phyloP scores from a whole-genome alignment of 352 stramenopile genomes.

The Globisporangium alternatum region DNA sequence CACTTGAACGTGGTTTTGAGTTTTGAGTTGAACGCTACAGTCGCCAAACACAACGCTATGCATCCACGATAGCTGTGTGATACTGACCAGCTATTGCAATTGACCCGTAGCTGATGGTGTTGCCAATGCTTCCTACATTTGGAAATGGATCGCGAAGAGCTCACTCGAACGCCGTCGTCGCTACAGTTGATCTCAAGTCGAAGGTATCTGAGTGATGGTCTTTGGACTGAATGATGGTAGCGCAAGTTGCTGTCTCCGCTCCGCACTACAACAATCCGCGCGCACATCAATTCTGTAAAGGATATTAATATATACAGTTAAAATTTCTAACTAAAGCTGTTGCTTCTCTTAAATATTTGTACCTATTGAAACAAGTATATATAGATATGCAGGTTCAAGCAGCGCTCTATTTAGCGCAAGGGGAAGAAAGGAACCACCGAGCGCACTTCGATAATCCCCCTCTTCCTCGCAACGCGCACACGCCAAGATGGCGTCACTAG shows the following conservation, averaged over 20 bases:
- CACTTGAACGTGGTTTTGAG: conserved; percentile 1
- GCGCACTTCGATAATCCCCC: conserved; percentile 7
- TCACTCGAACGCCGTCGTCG: background rate
- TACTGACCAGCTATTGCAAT: no score
- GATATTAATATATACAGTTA: conserved; percentile 1
- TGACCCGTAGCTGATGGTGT: no score
- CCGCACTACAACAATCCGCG: conserved; percentile 4
- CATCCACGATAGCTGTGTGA: no score
- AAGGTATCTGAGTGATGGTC: conserved; percentile 14
- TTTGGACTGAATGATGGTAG: conserved; percentile 18
- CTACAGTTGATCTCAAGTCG: background rate
- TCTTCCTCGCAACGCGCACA: background rate
- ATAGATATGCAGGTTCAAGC: background rate
- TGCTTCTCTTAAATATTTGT: background rate
- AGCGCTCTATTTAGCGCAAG: conserved; percentile 10
- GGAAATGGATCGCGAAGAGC: background rate
- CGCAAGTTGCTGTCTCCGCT: conserved; percentile 19
- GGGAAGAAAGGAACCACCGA: conserved; percentile 7
- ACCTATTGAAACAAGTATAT: background rate
- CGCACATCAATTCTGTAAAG: background rate
- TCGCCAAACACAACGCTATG: no score
- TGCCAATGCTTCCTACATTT: background rate
- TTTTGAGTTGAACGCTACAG: no score
- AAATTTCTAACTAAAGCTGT: background rate
- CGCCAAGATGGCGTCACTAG: background rate